phyloP scores from a whole-genome alignment of 495 filamentous ascomycete species.

The Xylaria cubensis region DNA sequence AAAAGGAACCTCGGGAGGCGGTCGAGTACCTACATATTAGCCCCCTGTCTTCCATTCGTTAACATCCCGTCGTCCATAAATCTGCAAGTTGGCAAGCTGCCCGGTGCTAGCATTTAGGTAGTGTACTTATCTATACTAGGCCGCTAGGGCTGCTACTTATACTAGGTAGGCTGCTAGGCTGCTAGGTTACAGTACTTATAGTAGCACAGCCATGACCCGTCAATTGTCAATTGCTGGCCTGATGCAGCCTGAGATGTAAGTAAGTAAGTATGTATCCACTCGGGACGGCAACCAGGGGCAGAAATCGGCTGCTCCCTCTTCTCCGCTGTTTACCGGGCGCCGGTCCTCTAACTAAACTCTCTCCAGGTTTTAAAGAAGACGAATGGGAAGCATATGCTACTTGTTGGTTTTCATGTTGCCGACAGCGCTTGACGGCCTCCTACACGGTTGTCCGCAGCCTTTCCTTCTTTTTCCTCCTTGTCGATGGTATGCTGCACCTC shows the following conservation, averaged over 20 bases:
- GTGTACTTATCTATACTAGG: not conserved
- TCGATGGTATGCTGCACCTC: not conserved
- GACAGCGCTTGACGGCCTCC: not conserved
- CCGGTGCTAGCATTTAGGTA: not conserved
- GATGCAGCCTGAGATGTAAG: constrained; percentile 10
- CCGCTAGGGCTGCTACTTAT: not conserved
- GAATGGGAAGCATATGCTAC: not conserved
- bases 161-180: not conserved
- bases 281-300: constrained; percentile 13
- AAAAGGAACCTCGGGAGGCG: not conserved
- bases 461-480: not conserved
- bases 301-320: constrained; percentile 15
- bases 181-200: not conserved
- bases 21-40: not conserved
- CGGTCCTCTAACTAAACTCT: not conserved
- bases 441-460: not conserved
- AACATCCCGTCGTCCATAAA: not conserved
- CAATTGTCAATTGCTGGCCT: not conserved
- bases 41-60: not conserved
- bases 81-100: no score
- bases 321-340: constrained; percentile 14
- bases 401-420: not conserved
- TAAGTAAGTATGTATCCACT: not conserved
- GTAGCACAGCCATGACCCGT: constrained; percentile 15
- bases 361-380: not conserved